These are phyloP conservation scores for Russula dissimulans DNA, from an alignment of 768 basidiomycete species.

Conservation along the genomic window DNA sequence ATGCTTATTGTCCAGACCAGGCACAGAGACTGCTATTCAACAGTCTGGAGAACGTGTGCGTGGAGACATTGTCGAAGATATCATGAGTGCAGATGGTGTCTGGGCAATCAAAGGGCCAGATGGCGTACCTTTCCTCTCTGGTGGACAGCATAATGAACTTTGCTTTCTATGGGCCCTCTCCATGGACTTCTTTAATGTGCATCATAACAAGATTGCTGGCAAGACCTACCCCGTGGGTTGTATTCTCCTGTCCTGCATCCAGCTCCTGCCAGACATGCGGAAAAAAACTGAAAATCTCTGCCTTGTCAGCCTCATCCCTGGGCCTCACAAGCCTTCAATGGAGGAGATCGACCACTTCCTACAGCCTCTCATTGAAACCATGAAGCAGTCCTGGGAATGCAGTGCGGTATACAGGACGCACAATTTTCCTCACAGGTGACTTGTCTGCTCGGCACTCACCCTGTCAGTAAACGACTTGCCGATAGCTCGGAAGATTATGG, in stretches of 20 bases:
- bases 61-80: neutral
- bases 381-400: conserved; percentile 28
- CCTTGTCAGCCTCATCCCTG: conserved; percentile 34
- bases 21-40: neutral
- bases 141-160: neutral
- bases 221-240: conserved; percentile 23
- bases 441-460: neutral
- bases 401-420: conserved; percentile 23
- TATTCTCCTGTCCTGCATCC: conserved; percentile 29
- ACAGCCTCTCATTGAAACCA: conserved; percentile 29
- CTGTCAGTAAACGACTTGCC: neutral
- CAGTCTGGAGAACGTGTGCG: neutral
- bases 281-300: conserved; percentile 34
- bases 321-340: conserved; percentile 30
- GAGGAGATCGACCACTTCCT: conserved; percentile 32
- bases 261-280: conserved; percentile 28
- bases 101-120: neutral
- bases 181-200: conserved; percentile 32
- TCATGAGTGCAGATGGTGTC: neutral
- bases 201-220: conserved; percentile 25
- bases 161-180: conserved; percentile 27
- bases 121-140: neutral
- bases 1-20: neutral
- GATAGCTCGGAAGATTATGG: neutral
- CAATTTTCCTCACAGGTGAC: neutral